Evolutionary conservation across 805 yeast genomes (phyloP).

Genomic region (Kodamaea jinghongensis): DNA sequence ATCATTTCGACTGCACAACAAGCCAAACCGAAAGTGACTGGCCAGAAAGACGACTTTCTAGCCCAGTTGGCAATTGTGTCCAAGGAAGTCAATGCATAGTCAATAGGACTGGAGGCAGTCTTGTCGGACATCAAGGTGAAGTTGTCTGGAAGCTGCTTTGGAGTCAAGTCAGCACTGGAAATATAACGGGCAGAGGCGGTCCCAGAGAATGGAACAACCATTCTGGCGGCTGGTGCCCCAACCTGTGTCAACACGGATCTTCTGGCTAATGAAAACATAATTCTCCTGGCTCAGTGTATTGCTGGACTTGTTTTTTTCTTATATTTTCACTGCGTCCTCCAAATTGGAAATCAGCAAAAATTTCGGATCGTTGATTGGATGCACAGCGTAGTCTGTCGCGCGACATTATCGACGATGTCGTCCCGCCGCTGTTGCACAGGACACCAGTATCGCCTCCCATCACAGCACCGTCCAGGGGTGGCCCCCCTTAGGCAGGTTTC

Average conservation of each 20-base stretch:
- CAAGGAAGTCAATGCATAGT: conserved; percentile 77
- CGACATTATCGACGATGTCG: no score
- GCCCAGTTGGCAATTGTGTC: conserved; percentile 90
- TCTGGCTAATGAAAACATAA: conserved; percentile 29
- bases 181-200: conserved; percentile 22
- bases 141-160: conserved; percentile 58
- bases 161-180: conserved; percentile 45
- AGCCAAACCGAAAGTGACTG: conserved; percentile 87
- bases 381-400: conserved; percentile 1
- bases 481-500: background rate
- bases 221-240: conserved; percentile 14
- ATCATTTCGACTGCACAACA: conserved; percentile 96
- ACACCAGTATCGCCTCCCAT: background rate
- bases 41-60: conserved; percentile 90
- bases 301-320: conserved; percentile 13
- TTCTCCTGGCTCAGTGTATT: conserved; percentile 2
- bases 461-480: background rate
- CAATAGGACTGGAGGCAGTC: conserved; percentile 54
- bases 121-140: conserved; percentile 68
- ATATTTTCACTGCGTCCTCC: conserved; percentile 1
- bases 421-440: background rate
- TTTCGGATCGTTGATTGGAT: conserved; percentile 34
- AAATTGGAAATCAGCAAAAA: conserved; percentile 33
- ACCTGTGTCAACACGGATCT: conserved; percentile 21
- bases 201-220: conserved; percentile 14